Evolutionary conservation across 768 basidiomycete species (phyloP).

Genomic region (Tremella mesenterica): DNA sequence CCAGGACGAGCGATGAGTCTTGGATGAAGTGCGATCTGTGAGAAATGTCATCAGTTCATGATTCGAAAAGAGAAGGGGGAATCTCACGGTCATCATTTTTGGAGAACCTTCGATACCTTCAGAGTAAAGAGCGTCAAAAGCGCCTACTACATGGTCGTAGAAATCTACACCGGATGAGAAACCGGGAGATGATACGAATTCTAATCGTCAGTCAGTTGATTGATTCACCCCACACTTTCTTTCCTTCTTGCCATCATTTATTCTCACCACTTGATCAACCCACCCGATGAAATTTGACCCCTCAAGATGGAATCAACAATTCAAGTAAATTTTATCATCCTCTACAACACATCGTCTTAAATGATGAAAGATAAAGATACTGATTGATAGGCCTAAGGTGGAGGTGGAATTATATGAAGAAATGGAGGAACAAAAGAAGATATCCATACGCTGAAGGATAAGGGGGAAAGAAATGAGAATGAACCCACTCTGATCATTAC

Average conservation of each 20-base stretch:
- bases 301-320: no score
- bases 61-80: no score
- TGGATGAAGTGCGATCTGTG: constrained; percentile 32
- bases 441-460: background rate
- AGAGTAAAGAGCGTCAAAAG: constrained; percentile 28
- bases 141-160: constrained; percentile 5
- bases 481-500: background rate
- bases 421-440: background rate
- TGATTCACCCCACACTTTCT: no score
- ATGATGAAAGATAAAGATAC: background rate
- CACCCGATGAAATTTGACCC: no score
- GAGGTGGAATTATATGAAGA: background rate
- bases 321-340: no score
- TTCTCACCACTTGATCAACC: no score
- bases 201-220: no score
- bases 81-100: constrained; percentile 35
- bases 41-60: no score
- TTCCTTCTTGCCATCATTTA: no score
- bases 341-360: background rate
- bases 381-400: background rate
- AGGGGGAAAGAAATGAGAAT: background rate
- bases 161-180: background rate
- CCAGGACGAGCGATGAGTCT: constrained; percentile 30
- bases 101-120: constrained; percentile 25
- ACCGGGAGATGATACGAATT: background rate